Evolutionary conservation across 2,329 filamentous ascomycete species (phyloP).

Genomic region (Calonectria naviculata): DNA sequence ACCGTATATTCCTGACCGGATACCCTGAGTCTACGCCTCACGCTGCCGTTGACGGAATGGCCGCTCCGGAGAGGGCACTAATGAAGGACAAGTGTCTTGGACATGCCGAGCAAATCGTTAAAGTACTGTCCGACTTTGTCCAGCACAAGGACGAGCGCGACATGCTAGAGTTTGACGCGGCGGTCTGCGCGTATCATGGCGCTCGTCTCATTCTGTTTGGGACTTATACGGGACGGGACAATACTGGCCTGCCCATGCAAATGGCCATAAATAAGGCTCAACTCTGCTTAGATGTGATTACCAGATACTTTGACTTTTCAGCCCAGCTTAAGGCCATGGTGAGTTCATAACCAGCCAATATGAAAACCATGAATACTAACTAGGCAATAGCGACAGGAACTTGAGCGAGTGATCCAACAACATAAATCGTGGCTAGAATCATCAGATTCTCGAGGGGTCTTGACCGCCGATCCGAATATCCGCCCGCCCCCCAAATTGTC

Average conservation of each 20-base stretch:
- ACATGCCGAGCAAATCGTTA: constrained; percentile 52
- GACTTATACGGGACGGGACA: constrained; percentile 36
- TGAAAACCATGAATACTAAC: not conserved
- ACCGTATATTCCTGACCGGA: constrained; percentile 53
- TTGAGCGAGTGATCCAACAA: constrained; percentile 40
- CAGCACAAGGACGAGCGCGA: constrained; percentile 40
- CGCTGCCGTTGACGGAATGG: constrained; percentile 43
- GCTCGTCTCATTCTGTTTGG: constrained; percentile 51
- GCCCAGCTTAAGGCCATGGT: constrained; percentile 42
- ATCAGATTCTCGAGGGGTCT: constrained; percentile 29
- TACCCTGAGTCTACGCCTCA: constrained; percentile 54
- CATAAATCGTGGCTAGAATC: constrained; percentile 39
- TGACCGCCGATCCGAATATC: constrained; percentile 20
- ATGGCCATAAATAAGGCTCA: constrained; percentile 40
- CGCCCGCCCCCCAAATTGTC: constrained; percentile 29
- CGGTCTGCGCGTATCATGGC: constrained; percentile 56
- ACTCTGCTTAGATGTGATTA: constrained; percentile 38
- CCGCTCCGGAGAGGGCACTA: constrained; percentile 30
- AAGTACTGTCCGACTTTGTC: constrained; percentile 47
- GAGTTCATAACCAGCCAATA: not conserved
- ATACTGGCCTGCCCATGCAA: constrained; percentile 39
- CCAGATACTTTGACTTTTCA: constrained; percentile 42
- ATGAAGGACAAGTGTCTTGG: constrained; percentile 48
- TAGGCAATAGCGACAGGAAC: constrained; percentile 32
- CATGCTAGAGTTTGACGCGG: constrained; percentile 53